Percentiles rank a stretch among this genome's conserved stretches.
Conservation (phyloP, 345 rosid genomes). For the Sisymbrium irio region DNA sequence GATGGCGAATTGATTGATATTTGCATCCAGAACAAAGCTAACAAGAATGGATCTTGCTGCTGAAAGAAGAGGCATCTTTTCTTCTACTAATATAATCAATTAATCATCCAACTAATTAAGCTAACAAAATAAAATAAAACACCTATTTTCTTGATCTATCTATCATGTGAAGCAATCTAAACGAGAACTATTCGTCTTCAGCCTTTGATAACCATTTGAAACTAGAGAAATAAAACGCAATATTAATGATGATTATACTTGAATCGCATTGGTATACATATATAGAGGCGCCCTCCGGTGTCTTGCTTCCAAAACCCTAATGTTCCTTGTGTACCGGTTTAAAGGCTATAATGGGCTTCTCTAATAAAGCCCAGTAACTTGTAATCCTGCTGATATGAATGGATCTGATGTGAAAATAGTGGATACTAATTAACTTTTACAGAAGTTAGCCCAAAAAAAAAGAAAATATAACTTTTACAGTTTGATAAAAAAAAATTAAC, state of each 20-base stretch:
- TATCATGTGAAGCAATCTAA: neutral
- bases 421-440: too few relatives aligned
- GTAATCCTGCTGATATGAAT: neutral
- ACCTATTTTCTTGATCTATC: neutral
- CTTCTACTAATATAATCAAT: too few relatives aligned
- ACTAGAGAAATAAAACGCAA: too few relatives aligned
- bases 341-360: neutral
- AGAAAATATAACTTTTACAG: too few relatives aligned
- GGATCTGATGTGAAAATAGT: neutral
- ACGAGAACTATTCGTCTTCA: neutral
- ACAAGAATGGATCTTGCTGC: slow-evolving; percentile 61
- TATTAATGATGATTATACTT: neutral
- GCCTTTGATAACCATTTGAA: too few relatives aligned
- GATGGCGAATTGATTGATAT: slow-evolving; percentile 32
- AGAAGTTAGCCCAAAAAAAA: too few relatives aligned
- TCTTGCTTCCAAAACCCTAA: slow-evolving; percentile 24
- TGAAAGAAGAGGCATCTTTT: slow-evolving; percentile 58
- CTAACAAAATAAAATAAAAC: neutral
- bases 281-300: neutral
- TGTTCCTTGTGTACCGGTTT: neutral
- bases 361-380: neutral
- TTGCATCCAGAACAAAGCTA: slow-evolving; percentile 72
- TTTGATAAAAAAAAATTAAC: too few relatives aligned
- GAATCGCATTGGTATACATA: neutral
- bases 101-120: too few relatives aligned